phyloP scores from a whole-genome alignment of 495 filamentous ascomycete species.

The Aspergillus bertholletiae region DNA sequence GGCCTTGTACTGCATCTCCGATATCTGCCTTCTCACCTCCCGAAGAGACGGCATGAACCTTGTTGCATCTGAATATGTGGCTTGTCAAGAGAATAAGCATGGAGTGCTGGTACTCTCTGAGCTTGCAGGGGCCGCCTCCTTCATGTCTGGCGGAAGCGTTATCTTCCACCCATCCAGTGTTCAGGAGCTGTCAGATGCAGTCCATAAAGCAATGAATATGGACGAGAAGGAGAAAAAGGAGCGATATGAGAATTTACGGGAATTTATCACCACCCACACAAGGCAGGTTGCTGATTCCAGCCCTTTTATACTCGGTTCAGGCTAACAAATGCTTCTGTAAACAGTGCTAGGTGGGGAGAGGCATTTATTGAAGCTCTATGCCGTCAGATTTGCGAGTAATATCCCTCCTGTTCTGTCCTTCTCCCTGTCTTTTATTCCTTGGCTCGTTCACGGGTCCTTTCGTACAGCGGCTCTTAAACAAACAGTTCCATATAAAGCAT shows the following conservation, averaged over 20 bases:
- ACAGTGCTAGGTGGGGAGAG: constrained; percentile 38
- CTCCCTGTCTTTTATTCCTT: too few relatives aligned
- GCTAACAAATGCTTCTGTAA: neutral
- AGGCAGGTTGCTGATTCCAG: constrained; percentile 40
- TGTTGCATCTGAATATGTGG: constrained; percentile 94
- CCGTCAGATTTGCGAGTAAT: neutral
- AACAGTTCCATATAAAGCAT: too few relatives aligned
- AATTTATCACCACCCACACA: constrained; percentile 87
- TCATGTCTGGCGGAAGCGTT: constrained; percentile 71
- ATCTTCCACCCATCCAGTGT: constrained; percentile 92
- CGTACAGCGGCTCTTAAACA: too few relatives aligned
- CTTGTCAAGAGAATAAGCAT: constrained; percentile 76
- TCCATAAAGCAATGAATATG: constrained; percentile 83
- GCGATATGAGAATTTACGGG: constrained; percentile 75
- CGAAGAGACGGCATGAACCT: constrained; percentile 98
- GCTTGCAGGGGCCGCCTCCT: constrained; percentile 86
- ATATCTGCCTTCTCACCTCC: constrained; percentile 85
- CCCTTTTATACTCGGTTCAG: neutral
- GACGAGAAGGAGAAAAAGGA: constrained; percentile 67
- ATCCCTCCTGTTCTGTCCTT: too few relatives aligned
- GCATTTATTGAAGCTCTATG: constrained; percentile 31
- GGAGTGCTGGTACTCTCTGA: constrained; percentile 91
- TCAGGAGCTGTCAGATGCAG: constrained; percentile 79
- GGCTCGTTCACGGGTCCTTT: too few relatives aligned
- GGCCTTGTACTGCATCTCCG: constrained; percentile 84